Evolutionary conservation across 2,329 filamentous ascomycete species (phyloP).

Genomic region (Plectosphaerella cucumerina): DNA sequence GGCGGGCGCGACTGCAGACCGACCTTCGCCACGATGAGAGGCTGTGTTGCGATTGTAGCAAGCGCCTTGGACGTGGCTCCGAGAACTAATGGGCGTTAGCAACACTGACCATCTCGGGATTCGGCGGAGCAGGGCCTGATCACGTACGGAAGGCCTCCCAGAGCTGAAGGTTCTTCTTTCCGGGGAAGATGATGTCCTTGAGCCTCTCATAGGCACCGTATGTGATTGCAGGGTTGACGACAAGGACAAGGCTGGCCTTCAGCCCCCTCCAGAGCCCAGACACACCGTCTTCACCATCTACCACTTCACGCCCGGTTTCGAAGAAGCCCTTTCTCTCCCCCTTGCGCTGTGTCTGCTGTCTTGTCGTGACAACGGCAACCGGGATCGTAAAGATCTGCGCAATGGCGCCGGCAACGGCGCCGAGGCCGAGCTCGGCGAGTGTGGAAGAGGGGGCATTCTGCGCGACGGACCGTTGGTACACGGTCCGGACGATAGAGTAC

Average conservation of each 20-base stretch:
- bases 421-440: conserved; percentile 75
- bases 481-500: conserved; percentile 82
- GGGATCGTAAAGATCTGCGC: conserved; percentile 97
- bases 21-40: conserved; percentile 96
- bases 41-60: conserved; percentile 89
- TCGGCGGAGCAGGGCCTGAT: background rate
- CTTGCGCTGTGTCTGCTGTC: conserved; percentile 90
- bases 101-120: background rate
- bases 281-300: conserved; percentile 85
- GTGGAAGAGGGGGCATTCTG: conserved; percentile 62
- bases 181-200: conserved; percentile 72
- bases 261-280: conserved; percentile 89
- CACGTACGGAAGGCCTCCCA: conserved; percentile 88
- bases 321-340: conserved; percentile 79
- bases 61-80: conserved; percentile 90
- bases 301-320: conserved; percentile 83
- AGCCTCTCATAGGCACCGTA: conserved; percentile 95
- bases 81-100: conserved; percentile 54
- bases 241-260: conserved; percentile 91
- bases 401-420: conserved; percentile 82
- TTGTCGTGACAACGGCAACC: conserved; percentile 89
- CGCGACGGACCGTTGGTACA: conserved; percentile 66
- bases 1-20: conserved; percentile 92
- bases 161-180: conserved; percentile 69
- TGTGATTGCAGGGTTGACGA: conserved; percentile 95